Base-by-base conservation (phyloP, 2,329 filamentous ascomycete genomes). In the Chrysoporthe austroafricana region DNA sequence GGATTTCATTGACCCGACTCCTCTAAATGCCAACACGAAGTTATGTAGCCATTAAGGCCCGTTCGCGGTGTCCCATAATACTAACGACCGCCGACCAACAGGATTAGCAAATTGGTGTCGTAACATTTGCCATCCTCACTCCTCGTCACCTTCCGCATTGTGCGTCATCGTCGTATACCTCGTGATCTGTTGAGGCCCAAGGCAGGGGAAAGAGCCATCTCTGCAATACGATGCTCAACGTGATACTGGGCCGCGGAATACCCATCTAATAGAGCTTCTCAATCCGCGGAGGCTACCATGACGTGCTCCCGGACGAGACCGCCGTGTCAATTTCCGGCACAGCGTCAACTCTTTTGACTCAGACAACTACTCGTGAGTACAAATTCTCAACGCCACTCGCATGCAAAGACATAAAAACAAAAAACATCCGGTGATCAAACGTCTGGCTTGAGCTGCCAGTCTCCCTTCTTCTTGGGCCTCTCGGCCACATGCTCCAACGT, bases 401-500 rank as follows among this genome's bases (percentile, higher is more conserved):
- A 54, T 62, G 60, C n/a, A 56, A 56, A 42, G 21, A 21, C 34
- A 61, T 43, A 67, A 36, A 43, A 58, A 39, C 43, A 42, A 65
- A 44, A 50, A 36, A 32, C 62, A 50, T 21, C 16, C 4, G 21
- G 16, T n/a, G 48, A 44, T 68, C 63, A 70, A 5, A 65, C 14
- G 50, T 44, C 60, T 13, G 54, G 21, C 59, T 68, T 70, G 36
- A 70, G 64, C 62, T 68, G 57, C 68, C 68, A 70, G 34, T 70
- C 59, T 32, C 54, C 67, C 68, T 70, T 70, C 81, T 91, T 91
- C 71, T 90, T 89, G 82, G 86, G 71, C 84, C 90, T 73, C 83
- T 84, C 69, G 84, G 92, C 92, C 63, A 92, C 81, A 11, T 79
- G 79, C 69, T 88, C 88, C 26, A 96, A 79, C 0, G 91, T 94